Conservation (phyloP, 352 stramenopile genomes). For the Globisporangium camurandrum region DNA sequence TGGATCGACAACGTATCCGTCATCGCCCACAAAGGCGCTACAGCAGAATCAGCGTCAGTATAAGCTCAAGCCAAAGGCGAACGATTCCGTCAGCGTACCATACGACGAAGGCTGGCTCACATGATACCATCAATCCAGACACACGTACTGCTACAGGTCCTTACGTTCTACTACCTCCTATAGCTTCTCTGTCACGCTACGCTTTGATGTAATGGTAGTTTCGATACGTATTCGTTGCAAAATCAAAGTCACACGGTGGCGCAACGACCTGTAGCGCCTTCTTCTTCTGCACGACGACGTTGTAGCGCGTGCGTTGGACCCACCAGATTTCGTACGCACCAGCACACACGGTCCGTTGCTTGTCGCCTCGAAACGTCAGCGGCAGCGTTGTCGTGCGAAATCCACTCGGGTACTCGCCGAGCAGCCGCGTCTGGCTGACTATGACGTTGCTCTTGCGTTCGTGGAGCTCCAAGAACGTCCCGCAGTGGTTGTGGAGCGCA, state of each 20-base stretch:
- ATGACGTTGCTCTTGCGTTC: slow-evolving; percentile 54
- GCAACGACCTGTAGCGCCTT: slow-evolving; percentile 59
- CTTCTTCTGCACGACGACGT: slow-evolving; percentile 77
- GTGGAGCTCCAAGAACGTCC: slow-evolving; percentile 82
- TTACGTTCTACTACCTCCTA: background rate
- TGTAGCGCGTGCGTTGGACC: slow-evolving; percentile 75
- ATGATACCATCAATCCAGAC: too few relatives aligned
- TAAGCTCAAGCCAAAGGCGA: slow-evolving; percentile 9
- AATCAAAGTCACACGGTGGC: slow-evolving; percentile 75
- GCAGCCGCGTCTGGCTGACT: slow-evolving; percentile 57
- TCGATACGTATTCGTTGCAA: slow-evolving; percentile 71
- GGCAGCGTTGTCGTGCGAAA: slow-evolving; percentile 73
- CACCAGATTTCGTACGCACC: slow-evolving; percentile 85
- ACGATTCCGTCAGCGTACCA: slow-evolving; percentile 4
- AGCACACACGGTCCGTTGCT: slow-evolving; percentile 49
- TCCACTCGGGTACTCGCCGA: slow-evolving; percentile 62
- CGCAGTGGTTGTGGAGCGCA: slow-evolving; percentile 69
- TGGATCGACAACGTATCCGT: background rate
- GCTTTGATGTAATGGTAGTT: slow-evolving; percentile 45
- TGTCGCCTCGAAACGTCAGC: slow-evolving; percentile 62
- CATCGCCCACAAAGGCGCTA: slow-evolving; percentile 7
- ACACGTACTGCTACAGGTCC: background rate
- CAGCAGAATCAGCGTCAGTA: slow-evolving; percentile 10
- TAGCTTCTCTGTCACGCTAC: background rate
- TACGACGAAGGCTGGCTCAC: slow-evolving; percentile 32